Base-by-base conservation (phyloP, 2,329 filamentous ascomycete species). In the Diaporthe vaccinii region DNA sequence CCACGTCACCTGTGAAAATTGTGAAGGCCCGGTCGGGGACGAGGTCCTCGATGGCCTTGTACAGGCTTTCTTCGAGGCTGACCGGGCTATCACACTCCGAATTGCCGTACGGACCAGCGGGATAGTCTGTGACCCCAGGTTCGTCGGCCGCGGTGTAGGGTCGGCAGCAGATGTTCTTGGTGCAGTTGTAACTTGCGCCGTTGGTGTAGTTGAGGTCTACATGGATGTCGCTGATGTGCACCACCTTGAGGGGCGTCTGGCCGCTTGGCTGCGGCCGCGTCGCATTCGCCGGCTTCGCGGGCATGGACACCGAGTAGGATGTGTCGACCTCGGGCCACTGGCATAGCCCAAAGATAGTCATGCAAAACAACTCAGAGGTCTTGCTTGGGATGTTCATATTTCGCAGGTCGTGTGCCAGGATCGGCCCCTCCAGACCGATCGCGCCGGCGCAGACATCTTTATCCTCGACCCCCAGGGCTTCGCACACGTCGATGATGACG, bases 161-260 rank as follows among this genome's bases (percentile, higher is more conserved):
- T 1, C 90, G 86, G 81, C 90, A 92, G 81, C 90, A 92, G 73
- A 91, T 89, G 1, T 89, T 89, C 79, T 91, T 90, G 39, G 85
- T 85, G 81, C 90, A 92, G 76, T 90, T 84, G 31, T 87, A 85
- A 78, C 85, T 90, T 9, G 88, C 84, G 0, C 90, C 90, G 2
- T 85, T 81, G 34, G 85, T 85, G 79, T 92, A 92, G 15, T 86
- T 83, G 8, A 86, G 86, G 77, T 92, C 90, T 72, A 92, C 83
- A 75, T 92, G 90, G 57, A 91, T 89, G 77, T 92, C 90, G 17
- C 88, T 90, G 80, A 89, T 89, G 78, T 92, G 90, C 34, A 91
- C 88, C 6, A 92, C 84, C 77, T 88, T 86, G 77, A 91, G 79
- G 8, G 89, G 87, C 7, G 82, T 78, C 79, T 86, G 80, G 4